Evolutionary conservation across 2,329 filamentous ascomycete genomes (phyloP).

Genomic region (Colletotrichum caudatum): DNA sequence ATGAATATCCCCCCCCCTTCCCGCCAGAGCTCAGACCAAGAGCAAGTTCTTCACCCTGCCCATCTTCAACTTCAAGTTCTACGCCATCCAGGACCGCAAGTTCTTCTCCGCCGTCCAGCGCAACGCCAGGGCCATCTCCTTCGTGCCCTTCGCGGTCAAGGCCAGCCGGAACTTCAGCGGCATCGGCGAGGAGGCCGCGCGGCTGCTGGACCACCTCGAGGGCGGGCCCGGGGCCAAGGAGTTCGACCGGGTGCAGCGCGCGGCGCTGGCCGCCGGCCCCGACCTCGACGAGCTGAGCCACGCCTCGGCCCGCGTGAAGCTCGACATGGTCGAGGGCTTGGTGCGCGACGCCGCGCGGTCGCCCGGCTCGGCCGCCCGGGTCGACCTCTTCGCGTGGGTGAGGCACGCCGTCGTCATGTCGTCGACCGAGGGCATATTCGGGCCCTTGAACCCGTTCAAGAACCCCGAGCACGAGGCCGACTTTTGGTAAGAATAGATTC

Average conservation of each 20-base stretch:
- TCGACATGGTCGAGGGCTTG: neutral
- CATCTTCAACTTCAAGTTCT: constrained; percentile 23
- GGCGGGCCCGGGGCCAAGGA: constrained; percentile 15
- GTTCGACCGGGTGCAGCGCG: constrained; percentile 9
- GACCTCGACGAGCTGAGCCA: constrained; percentile 12
- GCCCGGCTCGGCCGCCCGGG: neutral
- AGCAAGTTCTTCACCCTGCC: neutral
- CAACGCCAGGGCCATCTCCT: constrained; percentile 21
- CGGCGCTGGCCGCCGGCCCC: constrained; percentile 12
- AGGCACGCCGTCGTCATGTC: constrained; percentile 12
- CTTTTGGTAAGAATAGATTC: constrained; percentile 6
- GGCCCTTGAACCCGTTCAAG: constrained; percentile 33
- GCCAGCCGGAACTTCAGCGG: constrained; percentile 10
- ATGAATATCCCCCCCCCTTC: neutral
- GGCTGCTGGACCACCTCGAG: constrained; percentile 6
- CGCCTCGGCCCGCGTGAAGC: neutral
- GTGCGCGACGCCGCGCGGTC: neutral
- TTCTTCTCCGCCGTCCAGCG: constrained; percentile 17
- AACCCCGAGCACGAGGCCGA: constrained; percentile 26
- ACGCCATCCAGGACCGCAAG: constrained; percentile 13
- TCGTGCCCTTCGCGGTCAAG: constrained; percentile 24
- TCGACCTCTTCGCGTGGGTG: constrained; percentile 28
- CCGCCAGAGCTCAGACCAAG: neutral
- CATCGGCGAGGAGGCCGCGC: neutral
- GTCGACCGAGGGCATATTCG: constrained; percentile 25